phyloP scores from a whole-genome alignment of 1,139 yeast genomes.

The Blastobotrys raffinosifermentans region DNA sequence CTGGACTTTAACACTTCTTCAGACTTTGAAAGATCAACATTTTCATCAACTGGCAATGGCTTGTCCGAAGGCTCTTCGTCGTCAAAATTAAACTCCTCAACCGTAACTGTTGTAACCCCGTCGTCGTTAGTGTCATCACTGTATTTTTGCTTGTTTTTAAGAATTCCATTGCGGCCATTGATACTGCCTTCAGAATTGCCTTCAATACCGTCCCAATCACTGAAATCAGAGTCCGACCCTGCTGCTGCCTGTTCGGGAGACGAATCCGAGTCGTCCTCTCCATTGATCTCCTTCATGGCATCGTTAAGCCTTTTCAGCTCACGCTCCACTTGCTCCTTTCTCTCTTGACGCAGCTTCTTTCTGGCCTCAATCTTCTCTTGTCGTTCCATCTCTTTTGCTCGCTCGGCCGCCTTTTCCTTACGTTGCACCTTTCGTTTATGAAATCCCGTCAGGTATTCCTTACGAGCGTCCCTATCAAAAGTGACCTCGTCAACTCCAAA shows the following conservation, averaged over 20 bases:
- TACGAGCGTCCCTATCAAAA: slow-evolving; percentile 67
- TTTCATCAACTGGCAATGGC: slow-evolving; percentile 20
- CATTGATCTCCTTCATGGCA: slow-evolving; percentile 45
- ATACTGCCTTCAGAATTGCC: slow-evolving; percentile 22
- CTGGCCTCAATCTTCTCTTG: slow-evolving; percentile 72
- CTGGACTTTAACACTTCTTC: slow-evolving; percentile 33
- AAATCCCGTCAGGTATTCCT: slow-evolving; percentile 86
- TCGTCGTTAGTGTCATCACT: slow-evolving; percentile 23
- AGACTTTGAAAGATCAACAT: slow-evolving; percentile 28
- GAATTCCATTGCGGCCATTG: slow-evolving; percentile 39
- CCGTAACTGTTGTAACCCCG: slow-evolving; percentile 25
- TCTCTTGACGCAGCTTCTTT: slow-evolving; percentile 60
- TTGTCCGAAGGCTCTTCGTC: slow-evolving; percentile 8
- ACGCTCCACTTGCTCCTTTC: slow-evolving; percentile 56
- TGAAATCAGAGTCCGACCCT: slow-evolving; percentile 24
- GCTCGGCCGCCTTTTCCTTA: slow-evolving; percentile 77
- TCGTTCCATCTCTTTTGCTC: slow-evolving; percentile 69
- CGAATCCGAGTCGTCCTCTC: slow-evolving; percentile 16
- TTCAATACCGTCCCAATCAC: slow-evolving; percentile 34
- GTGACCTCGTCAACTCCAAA: slow-evolving; percentile 74
- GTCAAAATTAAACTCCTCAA: slow-evolving; percentile 25
- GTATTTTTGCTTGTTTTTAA: slow-evolving; percentile 58
- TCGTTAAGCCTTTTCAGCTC: slow-evolving; percentile 56
- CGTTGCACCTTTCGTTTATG: slow-evolving; percentile 88
- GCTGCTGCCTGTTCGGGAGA: slow-evolving; percentile 18